Evolutionary conservation across 2,329 filamentous ascomycete genomes (phyloP).

Genomic region (Ramichloridium luteum): DNA sequence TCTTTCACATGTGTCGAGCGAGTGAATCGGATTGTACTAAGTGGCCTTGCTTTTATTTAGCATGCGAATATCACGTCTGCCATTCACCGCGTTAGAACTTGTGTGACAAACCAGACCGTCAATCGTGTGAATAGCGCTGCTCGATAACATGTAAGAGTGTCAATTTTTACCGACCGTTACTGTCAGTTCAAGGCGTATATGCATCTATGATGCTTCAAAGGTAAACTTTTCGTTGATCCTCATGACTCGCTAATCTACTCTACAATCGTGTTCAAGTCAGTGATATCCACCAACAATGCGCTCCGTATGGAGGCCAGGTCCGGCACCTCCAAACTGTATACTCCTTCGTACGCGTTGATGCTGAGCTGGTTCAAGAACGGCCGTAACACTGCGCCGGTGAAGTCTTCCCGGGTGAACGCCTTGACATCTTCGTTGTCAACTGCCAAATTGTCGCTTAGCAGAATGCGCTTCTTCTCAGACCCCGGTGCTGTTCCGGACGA

Average conservation of each 20-base stretch:
- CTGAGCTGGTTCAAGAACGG: constrained; percentile 88
- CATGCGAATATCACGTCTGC: too few species aligned
- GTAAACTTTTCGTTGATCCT: too few species aligned
- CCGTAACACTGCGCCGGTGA: constrained; percentile 65
- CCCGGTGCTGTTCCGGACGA: neutral
- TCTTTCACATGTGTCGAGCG: too few species aligned
- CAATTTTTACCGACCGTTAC: too few species aligned
- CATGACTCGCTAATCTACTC: constrained; percentile 12
- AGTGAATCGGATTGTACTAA: too few species aligned
- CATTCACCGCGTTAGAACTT: neutral
- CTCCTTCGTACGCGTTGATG: constrained; percentile 86
- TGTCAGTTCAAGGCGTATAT: neutral
- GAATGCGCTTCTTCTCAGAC: constrained; percentile 19
- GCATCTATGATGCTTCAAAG: too few species aligned
- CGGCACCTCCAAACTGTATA: constrained; percentile 66
- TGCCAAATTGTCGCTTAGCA: constrained; percentile 39
- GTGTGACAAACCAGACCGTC: neutral
- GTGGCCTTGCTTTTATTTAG: too few species aligned
- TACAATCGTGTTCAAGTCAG: constrained; percentile 39
- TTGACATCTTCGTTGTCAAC: constrained; percentile 45
- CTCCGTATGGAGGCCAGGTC: constrained; percentile 50
- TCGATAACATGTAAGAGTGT: too few species aligned
- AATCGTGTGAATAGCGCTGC: neutral
- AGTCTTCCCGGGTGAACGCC: constrained; percentile 43
- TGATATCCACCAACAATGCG: constrained; percentile 20